Percentiles rank a stretch among this genome's conserved stretches.
phyloP scores from a whole-genome alignment of 179 eudicot species.

The Silene noctiflora region DNA sequence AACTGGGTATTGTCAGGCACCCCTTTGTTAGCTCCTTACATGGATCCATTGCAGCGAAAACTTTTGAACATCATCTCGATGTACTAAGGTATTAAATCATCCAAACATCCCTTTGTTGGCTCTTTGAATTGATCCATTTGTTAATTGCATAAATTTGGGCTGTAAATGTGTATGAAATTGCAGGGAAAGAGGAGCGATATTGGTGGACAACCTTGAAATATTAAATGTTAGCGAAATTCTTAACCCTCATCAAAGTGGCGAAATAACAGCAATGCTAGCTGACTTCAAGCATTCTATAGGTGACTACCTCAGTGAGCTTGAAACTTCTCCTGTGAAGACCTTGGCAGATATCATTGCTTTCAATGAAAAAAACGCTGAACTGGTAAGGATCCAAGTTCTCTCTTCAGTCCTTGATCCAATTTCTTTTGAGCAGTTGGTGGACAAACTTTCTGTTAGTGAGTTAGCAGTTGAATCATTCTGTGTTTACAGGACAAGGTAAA shows the following conservation, averaged over 20 bases:
- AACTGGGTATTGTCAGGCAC: slow-evolving; percentile 59
- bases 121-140: background rate
- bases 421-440: background rate
- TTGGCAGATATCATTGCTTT: slow-evolving; percentile 52
- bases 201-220: slow-evolving; percentile 49
- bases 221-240: slow-evolving; percentile 28
- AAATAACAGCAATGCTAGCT: slow-evolving; percentile 37
- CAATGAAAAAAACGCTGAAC: slow-evolving; percentile 40
- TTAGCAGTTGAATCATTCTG: background rate
- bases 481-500: background rate
- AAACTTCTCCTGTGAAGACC: slow-evolving; percentile 48
- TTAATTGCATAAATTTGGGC: background rate
- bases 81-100: slow-evolving; percentile 33
- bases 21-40: slow-evolving; percentile 49
- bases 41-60: slow-evolving; percentile 25
- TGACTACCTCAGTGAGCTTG: slow-evolving; percentile 37
- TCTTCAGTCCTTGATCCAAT: background rate
- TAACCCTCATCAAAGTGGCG: slow-evolving; percentile 41
- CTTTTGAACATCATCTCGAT: slow-evolving; percentile 46
- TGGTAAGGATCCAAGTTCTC: slow-evolving; percentile 25
- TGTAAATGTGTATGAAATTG: background rate
- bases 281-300: slow-evolving; percentile 49
- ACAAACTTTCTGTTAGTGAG: background rate
- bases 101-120: background rate
- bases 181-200: slow-evolving; percentile 46